Conservation (phyloP, 2,329 filamentous ascomycete genomes). For the Neopestalotiopsis rosae region DNA sequence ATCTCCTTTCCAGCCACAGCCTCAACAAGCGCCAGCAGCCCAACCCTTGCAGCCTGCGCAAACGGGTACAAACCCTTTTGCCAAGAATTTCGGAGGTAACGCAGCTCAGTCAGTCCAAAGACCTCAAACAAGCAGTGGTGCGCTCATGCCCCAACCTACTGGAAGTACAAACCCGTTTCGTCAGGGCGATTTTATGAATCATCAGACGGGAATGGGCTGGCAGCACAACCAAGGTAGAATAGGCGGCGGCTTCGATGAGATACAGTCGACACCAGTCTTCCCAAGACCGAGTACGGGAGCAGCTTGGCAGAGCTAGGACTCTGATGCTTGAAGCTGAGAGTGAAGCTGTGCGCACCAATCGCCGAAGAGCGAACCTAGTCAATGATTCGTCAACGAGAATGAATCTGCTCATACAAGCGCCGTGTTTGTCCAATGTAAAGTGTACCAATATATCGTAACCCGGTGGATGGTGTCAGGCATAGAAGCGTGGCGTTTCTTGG, state of each 20-base stretch:
- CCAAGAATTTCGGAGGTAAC: slow-evolving; percentile 46
- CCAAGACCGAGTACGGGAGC: slow-evolving; percentile 74
- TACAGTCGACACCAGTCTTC: slow-evolving; percentile 84
- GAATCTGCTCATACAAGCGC: not conserved
- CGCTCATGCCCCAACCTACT: slow-evolving; percentile 75
- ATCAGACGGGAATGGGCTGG: slow-evolving; percentile 87
- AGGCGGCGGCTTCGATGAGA: slow-evolving; percentile 78
- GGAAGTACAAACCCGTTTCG: slow-evolving; percentile 95
- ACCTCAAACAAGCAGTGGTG: slow-evolving; percentile 49
- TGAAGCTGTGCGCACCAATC: not conserved
- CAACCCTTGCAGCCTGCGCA: slow-evolving; percentile 52
- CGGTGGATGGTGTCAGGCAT: not conserved
- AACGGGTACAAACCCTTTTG: slow-evolving; percentile 67
- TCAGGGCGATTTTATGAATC: slow-evolving; percentile 88
- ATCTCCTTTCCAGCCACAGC: slow-evolving; percentile 51
- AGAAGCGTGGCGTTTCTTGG: slow-evolving; percentile 14
- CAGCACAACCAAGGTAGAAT: slow-evolving; percentile 80
- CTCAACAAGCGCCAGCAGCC: slow-evolving; percentile 39
- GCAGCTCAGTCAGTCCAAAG: slow-evolving; percentile 41
- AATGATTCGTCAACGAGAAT: not conserved
- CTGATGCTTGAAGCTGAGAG: not conserved
- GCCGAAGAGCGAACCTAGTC: not conserved
- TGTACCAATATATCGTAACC: not conserved
- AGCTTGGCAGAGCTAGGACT: slow-evolving; percentile 55
- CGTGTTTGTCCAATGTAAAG: not conserved